These are phyloP conservation scores for Sporisorium exsertum DNA, from an alignment of 1,284 basidiomycete species.

Conservation along the genomic window DNA sequence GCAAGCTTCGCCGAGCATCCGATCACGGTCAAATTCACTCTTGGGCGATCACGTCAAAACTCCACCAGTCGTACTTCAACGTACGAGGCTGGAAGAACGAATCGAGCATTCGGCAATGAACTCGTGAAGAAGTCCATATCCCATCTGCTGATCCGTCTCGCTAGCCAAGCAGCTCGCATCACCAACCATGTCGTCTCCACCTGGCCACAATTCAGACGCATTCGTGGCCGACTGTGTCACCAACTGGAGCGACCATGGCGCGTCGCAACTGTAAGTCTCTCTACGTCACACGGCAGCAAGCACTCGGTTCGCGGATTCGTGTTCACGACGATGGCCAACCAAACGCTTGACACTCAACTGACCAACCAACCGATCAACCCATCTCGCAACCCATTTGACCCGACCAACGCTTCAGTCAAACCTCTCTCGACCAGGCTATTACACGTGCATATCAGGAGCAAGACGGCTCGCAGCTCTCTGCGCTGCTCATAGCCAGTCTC, in stretches of 20 bases:
- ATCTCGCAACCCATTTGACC: conserved; percentile 6
- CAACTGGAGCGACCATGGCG: conserved; percentile 22
- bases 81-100: not conserved
- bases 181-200: conserved; percentile 10
- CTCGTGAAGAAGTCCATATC: not conserved
- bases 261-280: conserved; percentile 41
- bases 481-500: conserved; percentile 10
- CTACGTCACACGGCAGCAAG: not conserved
- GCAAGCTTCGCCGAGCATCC: not conserved
- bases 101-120: conserved; percentile 3
- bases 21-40: not conserved
- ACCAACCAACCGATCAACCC: conserved; percentile 11
- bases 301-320: not conserved
- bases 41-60: not conserved
- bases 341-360: conserved; percentile 9
- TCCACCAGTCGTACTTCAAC: not conserved
- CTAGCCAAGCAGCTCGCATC: not conserved
- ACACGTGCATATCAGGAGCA: not conserved
- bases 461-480: conserved; percentile 8
- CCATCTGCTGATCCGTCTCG: not conserved
- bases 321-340: not conserved
- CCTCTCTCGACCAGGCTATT: conserved; percentile 12
- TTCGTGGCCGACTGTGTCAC: conserved; percentile 24
- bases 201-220: conserved; percentile 10
- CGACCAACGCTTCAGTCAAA: conserved; percentile 10